Conservation (phyloP, 331 rosid species). For the Dryas integrifolia region DNA sequence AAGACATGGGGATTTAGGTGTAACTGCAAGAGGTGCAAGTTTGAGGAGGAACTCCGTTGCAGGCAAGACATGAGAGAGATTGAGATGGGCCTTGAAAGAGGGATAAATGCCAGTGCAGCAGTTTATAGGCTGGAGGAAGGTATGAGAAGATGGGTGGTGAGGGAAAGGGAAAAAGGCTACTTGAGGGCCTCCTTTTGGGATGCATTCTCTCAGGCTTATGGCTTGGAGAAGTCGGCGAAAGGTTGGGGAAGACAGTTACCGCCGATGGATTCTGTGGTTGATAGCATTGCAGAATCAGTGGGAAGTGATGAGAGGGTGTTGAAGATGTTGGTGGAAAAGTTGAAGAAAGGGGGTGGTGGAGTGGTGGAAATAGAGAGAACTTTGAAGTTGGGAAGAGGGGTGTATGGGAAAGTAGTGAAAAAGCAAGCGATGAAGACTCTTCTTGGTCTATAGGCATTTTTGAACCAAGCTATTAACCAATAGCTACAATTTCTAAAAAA, state of each 20-base stretch:
- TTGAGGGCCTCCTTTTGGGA: slow-evolving; percentile 82
- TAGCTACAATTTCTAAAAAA: not conserved
- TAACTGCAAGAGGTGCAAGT: slow-evolving; percentile 70
- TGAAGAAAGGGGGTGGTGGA: slow-evolving; percentile 44
- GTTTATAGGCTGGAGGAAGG: slow-evolving; percentile 69
- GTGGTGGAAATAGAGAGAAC: slow-evolving; percentile 49
- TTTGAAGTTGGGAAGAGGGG: slow-evolving; percentile 62
- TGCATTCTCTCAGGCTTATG: slow-evolving; percentile 46
- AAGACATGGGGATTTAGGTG: slow-evolving; percentile 78
- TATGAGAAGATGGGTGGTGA: slow-evolving; percentile 66
- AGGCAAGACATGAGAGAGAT: slow-evolving; percentile 60
- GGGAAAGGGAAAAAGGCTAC: slow-evolving; percentile 64
- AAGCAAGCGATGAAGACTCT: slow-evolving; percentile 62
- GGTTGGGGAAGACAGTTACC: slow-evolving; percentile 77
- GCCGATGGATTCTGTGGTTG: slow-evolving; percentile 37
- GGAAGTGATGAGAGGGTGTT: slow-evolving; percentile 79
- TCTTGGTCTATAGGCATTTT: slow-evolving; percentile 39
- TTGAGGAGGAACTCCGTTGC: slow-evolving; percentile 47
- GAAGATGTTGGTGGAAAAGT: slow-evolving; percentile 46
- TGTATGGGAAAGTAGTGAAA: slow-evolving; percentile 66
- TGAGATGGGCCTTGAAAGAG: slow-evolving; percentile 63
- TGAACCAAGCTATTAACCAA: slow-evolving; percentile 25
- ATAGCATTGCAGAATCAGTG: slow-evolving; percentile 52
- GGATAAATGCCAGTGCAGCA: slow-evolving; percentile 53
- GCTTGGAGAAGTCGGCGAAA: slow-evolving; percentile 55